These are phyloP conservation scores for Trichophyton rubrum DNA, from an alignment of 2,329 filamentous ascomycete species.

Conservation along the genomic window DNA sequence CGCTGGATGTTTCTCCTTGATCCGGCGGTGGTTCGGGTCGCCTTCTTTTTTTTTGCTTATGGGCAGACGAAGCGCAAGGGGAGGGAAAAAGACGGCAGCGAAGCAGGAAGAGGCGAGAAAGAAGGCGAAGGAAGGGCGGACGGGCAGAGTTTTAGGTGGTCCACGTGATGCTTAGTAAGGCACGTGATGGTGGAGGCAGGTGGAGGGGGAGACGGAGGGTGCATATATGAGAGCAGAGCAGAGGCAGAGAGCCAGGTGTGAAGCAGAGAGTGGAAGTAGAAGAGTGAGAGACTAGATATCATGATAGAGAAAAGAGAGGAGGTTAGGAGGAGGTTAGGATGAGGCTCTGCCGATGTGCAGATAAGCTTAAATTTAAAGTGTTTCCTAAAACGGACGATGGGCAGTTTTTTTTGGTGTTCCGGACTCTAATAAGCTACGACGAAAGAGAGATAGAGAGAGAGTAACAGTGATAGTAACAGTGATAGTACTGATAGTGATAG, in stretches of 20 bases:
- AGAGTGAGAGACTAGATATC: neutral
- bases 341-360: neutral
- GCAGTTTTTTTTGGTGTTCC: too few relatives aligned
- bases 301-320: neutral
- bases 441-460: too few relatives aligned
- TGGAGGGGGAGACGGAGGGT: neutral
- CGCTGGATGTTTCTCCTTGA: constrained; percentile 6
- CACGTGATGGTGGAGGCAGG: constrained; percentile 1
- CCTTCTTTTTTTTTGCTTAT: neutral
- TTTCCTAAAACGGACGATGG: neutral
- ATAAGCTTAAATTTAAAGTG: neutral
- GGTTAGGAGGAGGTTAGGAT: neutral
- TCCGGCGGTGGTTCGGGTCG: constrained; percentile 8
- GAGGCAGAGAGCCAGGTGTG: neutral
- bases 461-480: too few relatives aligned
- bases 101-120: neutral
- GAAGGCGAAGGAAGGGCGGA: neutral
- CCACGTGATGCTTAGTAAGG: neutral
- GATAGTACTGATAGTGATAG: too few relatives aligned
- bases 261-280: neutral
- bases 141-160: constrained; percentile 1
- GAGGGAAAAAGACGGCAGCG: neutral
- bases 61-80: neutral
- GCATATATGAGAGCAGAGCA: too few relatives aligned
- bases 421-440: too few relatives aligned